phyloP scores from a whole-genome alignment of 176 grass and related monocot species.

The Thalia dealbata region DNA sequence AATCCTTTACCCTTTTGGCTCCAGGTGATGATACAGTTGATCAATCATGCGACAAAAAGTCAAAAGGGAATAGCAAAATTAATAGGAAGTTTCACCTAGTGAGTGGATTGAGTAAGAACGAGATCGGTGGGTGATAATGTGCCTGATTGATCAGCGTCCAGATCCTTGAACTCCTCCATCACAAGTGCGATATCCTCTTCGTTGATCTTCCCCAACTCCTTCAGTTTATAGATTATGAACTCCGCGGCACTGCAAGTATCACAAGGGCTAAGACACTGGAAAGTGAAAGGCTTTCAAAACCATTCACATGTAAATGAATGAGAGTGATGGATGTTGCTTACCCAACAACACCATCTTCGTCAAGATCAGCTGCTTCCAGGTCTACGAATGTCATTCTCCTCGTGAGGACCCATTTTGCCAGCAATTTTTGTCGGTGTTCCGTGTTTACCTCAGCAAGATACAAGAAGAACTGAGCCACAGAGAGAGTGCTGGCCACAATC shows the following conservation, averaged over 20 bases:
- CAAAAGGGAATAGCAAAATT: too few relatives aligned
- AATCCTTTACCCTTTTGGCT: too few relatives aligned
- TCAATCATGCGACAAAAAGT: too few relatives aligned
- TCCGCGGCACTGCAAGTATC: constrained; percentile 57
- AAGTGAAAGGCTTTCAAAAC: too few relatives aligned
- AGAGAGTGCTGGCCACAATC: constrained; percentile 63
- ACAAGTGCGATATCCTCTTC: constrained; percentile 72
- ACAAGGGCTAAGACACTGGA: constrained; percentile 9
- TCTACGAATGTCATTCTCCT: constrained; percentile 56
- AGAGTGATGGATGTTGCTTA: constrained; percentile 25
- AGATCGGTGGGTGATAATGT: constrained; percentile 57
- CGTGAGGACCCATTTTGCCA: constrained; percentile 74
- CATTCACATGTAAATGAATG: too few relatives aligned
- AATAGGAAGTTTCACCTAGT: neutral
- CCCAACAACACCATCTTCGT: constrained; percentile 44
- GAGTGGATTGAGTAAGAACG: constrained; percentile 30
- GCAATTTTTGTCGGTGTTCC: constrained; percentile 53
- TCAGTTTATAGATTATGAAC: constrained; percentile 94
- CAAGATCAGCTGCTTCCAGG: constrained; percentile 82
- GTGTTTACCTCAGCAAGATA: constrained; percentile 72
- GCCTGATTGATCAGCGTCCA: constrained; percentile 69
- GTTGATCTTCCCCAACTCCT: constrained; percentile 86
- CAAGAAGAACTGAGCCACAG: constrained; percentile 70
- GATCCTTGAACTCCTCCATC: constrained; percentile 75
- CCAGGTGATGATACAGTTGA: too few relatives aligned